phyloP scores from a whole-genome alignment of 106 monocot species.

The Amphibolis antarctica region DNA sequence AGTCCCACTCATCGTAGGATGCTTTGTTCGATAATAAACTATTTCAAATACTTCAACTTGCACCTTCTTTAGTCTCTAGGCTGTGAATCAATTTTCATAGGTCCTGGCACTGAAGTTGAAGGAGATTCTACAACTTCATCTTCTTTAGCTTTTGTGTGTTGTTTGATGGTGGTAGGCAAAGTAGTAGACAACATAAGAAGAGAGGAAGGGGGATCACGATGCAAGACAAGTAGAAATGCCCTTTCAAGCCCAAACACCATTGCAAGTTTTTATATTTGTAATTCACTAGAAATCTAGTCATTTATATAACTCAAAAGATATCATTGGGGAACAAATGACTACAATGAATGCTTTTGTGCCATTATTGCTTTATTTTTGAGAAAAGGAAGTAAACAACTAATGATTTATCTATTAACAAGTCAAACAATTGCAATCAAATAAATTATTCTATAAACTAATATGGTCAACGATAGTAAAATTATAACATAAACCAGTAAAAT shows the following conservation, averaged over 20 bases:
- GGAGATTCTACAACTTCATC: slow-evolving; percentile 9
- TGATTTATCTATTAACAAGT: too few relatives aligned
- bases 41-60: slow-evolving; percentile 75
- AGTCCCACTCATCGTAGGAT: slow-evolving; percentile 60
- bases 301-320: too few relatives aligned
- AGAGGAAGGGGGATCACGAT: slow-evolving; percentile 81
- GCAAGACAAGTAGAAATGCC: slow-evolving; percentile 64
- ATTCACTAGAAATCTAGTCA: neutral
- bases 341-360: too few relatives aligned
- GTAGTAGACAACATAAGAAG: slow-evolving; percentile 71
- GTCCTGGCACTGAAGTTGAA: neutral
- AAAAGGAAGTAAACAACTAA: too few relatives aligned
- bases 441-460: too few relatives aligned
- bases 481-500: too few relatives aligned
- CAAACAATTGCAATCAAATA: too few relatives aligned
- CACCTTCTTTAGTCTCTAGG: slow-evolving; percentile 72
- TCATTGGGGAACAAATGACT: too few relatives aligned
- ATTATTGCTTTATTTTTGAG: too few relatives aligned
- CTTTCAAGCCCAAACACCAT: slow-evolving; percentile 80
- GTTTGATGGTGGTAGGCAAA: slow-evolving; percentile 50
- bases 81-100: slow-evolving; percentile 23
- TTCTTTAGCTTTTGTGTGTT: slow-evolving; percentile 22
- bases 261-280: slow-evolving; percentile 82
- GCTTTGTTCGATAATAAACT: slow-evolving; percentile 69
- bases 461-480: too few relatives aligned